Evolutionary conservation across 139 green algal genomes (phyloP), one percentile per base, ranked within the genome.

Genomic region (Chlamydomonas sp.): DNA sequence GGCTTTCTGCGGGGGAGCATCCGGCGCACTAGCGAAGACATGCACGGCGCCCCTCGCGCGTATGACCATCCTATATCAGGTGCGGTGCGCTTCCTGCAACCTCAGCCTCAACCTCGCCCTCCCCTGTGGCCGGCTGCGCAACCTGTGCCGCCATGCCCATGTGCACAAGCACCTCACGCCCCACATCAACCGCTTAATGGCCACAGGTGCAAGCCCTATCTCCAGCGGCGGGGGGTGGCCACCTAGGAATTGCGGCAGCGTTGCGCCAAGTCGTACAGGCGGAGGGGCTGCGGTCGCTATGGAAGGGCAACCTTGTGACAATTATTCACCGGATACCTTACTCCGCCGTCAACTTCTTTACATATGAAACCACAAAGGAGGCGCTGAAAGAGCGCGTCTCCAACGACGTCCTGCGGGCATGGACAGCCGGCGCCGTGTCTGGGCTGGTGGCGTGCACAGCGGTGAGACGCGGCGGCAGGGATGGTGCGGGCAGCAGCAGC

Each of bases 261-360:
- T 62, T 91, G 4, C 64, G 75, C 16, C 86, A 90, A n/a, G 81
- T 90, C 6, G 68, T 96, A 9, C 80, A 69, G 5, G 79, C 86
- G 16, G 97, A 99, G 85, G 98, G 98, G 12, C 14, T 98, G 0
- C 17, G 59, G 1, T 92, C 96, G 16, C 90, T 99, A 1, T 99
- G 98, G 98, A 97, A 96, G 79, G 98, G 98, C 81, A 99, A 99
- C 90, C 49, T 92, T 2, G 93, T 91, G 20, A 98, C 96, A 7
- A 97, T 99, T 60, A 58, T 99, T n/a, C 98, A 99, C 88, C 94
- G 98, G 18, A 81, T 99, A 79, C 98, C 98, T 4, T 99, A 99
- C 94, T 98, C 96, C 0, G 95, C 97, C 20, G 93, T 97, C 76
- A 99, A 99, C 93, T 99, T 99, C 78, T 97, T 93, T 86, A 90